Evolutionary conservation across 805 yeast genomes (phyloP).

Genomic region (Schwanniomyces vanrijiae): DNA sequence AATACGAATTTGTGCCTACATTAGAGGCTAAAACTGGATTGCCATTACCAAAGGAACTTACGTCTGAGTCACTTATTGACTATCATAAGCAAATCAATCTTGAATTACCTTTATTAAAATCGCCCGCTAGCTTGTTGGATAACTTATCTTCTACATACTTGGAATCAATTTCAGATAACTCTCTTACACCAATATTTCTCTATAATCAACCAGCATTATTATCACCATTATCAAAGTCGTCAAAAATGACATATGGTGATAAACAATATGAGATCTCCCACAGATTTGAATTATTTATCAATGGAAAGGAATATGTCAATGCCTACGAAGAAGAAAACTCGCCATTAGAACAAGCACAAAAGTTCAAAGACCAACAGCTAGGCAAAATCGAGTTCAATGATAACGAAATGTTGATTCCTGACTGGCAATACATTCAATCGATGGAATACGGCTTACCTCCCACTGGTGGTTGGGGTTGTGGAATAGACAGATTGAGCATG

Average conservation of each 20-base stretch:
- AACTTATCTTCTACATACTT: conserved; percentile 57
- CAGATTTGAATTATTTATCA: conserved; percentile 82
- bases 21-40: conserved; percentile 55
- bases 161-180: conserved; percentile 56
- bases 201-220: conserved; percentile 79
- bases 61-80: conserved; percentile 36
- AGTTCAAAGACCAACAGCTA: conserved; percentile 60
- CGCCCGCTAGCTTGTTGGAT: conserved; percentile 65
- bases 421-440: conserved; percentile 63
- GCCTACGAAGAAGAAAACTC: conserved; percentile 97
- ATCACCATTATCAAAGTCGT: conserved; percentile 87
- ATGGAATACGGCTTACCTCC: conserved; percentile 97
- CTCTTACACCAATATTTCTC: conserved; percentile 64
- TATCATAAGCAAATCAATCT: conserved; percentile 42
- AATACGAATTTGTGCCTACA: conserved; percentile 66
- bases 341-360: conserved; percentile 66
- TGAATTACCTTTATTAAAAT: conserved; percentile 34
- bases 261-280: conserved; percentile 48
- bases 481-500: conserved; percentile 88
- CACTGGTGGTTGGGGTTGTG: conserved; percentile 98
- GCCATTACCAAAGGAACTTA: conserved; percentile 46
- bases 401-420: conserved; percentile 67
- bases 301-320: conserved; percentile 79
- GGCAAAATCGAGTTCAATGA: conserved; percentile 52
- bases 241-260: conserved; percentile 24